Evolutionary conservation across 345 rosid species (phyloP), one percentile per base, ranked within the genome.

Genomic region (Euphorbia tirucalli): DNA sequence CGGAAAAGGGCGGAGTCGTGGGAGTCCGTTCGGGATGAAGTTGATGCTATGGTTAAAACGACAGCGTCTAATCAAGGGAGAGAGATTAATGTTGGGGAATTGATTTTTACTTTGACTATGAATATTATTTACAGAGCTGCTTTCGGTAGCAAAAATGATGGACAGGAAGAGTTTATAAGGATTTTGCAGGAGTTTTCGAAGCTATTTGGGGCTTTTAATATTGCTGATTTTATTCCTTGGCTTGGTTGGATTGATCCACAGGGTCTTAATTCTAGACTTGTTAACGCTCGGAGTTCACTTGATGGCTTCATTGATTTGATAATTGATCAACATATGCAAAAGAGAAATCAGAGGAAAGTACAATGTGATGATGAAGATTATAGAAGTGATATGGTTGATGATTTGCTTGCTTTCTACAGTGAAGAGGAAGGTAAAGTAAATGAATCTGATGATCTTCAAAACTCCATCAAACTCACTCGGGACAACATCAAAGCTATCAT

Each of bases 1-100:
- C 90, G 99, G 10, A 93, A 88, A 76, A 46, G 99, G 61, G 97
- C 91, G 0, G 99, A 91, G 78, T 96, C 99, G 0, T 96, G 98
- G 99, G 89, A 82, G 14, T 93, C 99, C 0, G 97, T 96, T 5
- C 73, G 97, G 1, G 95, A 96, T 5, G 99, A 96, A 81, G 97
- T 96, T 1, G 92, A 89, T 21, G 61, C 46, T 7, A 76, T 78
- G 61, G 80, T 96, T 24, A 79, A 72, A 35, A 13, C 81, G 0
- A 86, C 87, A 7, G 83, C 83, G 5, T 70, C 57, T 43, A 85
- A 76, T 68, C 60, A 77, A 0, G 93, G 97, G 11, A 85, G 74
- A 6, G 30, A 89, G 0, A 56, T 96, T 21, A 96, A 93, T 70
- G 81, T 96, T 1, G 97, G 98, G 4, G 96, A 93, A 77, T 41